These are phyloP conservation scores for Strobilomyces confusus DNA, from an alignment of 768 basidiomycete genomes.

Conservation along the genomic window DNA sequence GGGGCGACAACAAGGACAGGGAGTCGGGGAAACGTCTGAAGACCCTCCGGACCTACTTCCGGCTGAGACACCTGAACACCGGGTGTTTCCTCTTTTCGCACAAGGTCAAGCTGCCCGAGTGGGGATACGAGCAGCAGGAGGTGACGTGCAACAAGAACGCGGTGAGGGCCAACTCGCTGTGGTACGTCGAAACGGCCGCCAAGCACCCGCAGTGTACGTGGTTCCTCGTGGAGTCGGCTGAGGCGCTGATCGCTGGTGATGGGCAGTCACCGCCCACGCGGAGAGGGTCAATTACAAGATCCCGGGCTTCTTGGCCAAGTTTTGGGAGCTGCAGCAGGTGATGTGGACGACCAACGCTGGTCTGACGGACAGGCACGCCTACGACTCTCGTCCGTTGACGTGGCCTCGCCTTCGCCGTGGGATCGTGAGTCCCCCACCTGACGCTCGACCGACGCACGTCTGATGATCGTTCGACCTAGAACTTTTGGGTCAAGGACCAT, in stretches of 20 bases:
- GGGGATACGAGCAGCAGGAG: conserved; percentile 98
- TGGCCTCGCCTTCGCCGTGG: conserved; percentile 94
- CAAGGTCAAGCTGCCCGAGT: conserved; percentile 95
- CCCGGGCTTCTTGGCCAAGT: conserved; percentile 90
- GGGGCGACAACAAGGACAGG: conserved; percentile 57
- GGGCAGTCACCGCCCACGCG: conserved; percentile 64
- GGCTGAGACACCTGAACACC: conserved; percentile 76
- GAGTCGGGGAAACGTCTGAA: conserved; percentile 68
- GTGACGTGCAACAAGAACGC: conserved; percentile 99
- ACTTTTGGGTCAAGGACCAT: conserved; percentile 98
- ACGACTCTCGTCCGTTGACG: conserved; percentile 85
- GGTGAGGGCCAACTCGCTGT: conserved; percentile 80
- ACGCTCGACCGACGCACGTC: neutral
- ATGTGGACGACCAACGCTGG: conserved; percentile 99
- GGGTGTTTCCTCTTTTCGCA: conserved; percentile 98
- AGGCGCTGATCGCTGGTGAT: neutral
- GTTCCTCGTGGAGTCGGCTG: neutral
- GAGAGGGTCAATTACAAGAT: conserved; percentile 84
- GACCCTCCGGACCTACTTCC: conserved; percentile 79
- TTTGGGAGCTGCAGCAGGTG: conserved; percentile 85
- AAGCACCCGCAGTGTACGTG: conserved; percentile 66
- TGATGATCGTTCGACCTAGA: conserved; percentile 43
- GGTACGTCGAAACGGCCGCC: conserved; percentile 85
- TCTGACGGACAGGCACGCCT: conserved; percentile 90
- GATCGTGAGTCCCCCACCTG: conserved; percentile 61